Conservation (phyloP, 2,329 filamentous ascomycete species). For the Microdochium bolleyi region DNA sequence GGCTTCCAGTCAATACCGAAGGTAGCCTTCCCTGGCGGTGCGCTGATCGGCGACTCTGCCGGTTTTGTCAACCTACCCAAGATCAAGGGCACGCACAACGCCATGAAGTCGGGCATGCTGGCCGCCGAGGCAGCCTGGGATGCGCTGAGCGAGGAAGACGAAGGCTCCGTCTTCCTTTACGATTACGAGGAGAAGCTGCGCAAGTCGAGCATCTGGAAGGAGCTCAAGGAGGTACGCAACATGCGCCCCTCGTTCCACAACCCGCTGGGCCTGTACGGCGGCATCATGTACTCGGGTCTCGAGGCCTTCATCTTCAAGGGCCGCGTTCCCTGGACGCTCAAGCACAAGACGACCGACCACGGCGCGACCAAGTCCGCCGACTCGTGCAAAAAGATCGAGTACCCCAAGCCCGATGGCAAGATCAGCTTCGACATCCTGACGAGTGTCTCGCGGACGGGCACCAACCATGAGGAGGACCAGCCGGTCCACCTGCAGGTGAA, state of each 20-base stretch:
- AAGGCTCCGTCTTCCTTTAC: slow-evolving; percentile 79
- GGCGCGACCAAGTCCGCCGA: slow-evolving; percentile 74
- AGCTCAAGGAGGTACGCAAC: slow-evolving; percentile 91
- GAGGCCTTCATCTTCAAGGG: slow-evolving; percentile 86
- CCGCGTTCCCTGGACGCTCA: slow-evolving; percentile 83
- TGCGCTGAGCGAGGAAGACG: slow-evolving; percentile 53
- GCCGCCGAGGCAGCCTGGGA: slow-evolving; percentile 85
- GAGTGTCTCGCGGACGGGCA: slow-evolving; percentile 88
- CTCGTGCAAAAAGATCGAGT: slow-evolving; percentile 81
- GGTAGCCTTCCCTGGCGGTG: slow-evolving; percentile 90
- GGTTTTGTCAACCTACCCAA: slow-evolving; percentile 97
- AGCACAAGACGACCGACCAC: slow-evolving; percentile 72
- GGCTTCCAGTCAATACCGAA: slow-evolving; percentile 98
- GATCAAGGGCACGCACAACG: slow-evolving; percentile 96
- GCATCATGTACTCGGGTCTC: slow-evolving; percentile 84
- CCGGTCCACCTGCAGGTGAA: slow-evolving; percentile 91
- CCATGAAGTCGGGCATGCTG: slow-evolving; percentile 96
- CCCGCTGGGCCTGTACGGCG: slow-evolving; percentile 80
- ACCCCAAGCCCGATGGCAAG: slow-evolving; percentile 92
- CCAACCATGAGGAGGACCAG: slow-evolving; percentile 98
- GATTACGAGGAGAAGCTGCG: slow-evolving; percentile 89
- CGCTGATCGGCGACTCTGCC: slow-evolving; percentile 90
- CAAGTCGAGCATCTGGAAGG: slow-evolving; percentile 83
- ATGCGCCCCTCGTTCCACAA: slow-evolving; percentile 93
- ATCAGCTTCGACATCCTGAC: slow-evolving; percentile 95